Evolutionary conservation across 2,329 filamentous ascomycete species (phyloP).

Genomic region (Gliomastix tumulicola): DNA sequence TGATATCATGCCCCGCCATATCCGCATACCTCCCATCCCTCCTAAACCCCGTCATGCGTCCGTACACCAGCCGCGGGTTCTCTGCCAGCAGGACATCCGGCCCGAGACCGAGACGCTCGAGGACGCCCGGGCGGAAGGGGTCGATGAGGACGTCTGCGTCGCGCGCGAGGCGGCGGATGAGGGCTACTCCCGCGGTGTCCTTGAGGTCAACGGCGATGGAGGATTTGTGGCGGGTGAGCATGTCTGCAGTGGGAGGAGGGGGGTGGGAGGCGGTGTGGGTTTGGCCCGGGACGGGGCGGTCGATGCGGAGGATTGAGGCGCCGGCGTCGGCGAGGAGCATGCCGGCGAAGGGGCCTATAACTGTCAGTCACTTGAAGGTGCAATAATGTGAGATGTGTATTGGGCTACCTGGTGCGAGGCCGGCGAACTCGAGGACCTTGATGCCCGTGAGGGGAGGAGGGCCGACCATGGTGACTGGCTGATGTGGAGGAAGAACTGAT

Average conservation of each 20-base stretch:
- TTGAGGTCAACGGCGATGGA: constrained; percentile 80
- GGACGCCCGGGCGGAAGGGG: constrained; percentile 84
- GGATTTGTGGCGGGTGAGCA: constrained; percentile 72
- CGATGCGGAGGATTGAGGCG: constrained; percentile 80
- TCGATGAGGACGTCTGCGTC: constrained; percentile 87
- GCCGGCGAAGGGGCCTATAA: constrained; percentile 74
- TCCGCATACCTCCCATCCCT: constrained; percentile 75
- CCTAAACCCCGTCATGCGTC: constrained; percentile 83
- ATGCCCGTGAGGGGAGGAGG: constrained; percentile 37
- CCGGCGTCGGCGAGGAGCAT: constrained; percentile 86
- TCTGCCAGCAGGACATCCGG: constrained; percentile 58
- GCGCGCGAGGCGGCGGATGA: constrained; percentile 58
- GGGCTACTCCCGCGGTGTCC: constrained; percentile 48
- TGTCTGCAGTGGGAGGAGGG: constrained; percentile 52
- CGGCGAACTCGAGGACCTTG: constrained; percentile 53
- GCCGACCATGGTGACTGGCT: constrained; percentile 13
- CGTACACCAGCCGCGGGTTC: constrained; percentile 75
- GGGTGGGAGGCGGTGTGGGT: constrained; percentile 26
- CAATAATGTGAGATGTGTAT: background rate
- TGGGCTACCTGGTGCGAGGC: constrained; percentile 51
- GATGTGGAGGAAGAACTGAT: too few relatives aligned
- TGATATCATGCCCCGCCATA: constrained; percentile 96
- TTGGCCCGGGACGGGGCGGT: constrained; percentile 48
- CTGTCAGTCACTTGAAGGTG: background rate
- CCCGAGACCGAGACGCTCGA: constrained; percentile 76